Evolutionary conservation across 2,329 filamentous ascomycete genomes (phyloP).

Genomic region (Cadophora gregata): DNA sequence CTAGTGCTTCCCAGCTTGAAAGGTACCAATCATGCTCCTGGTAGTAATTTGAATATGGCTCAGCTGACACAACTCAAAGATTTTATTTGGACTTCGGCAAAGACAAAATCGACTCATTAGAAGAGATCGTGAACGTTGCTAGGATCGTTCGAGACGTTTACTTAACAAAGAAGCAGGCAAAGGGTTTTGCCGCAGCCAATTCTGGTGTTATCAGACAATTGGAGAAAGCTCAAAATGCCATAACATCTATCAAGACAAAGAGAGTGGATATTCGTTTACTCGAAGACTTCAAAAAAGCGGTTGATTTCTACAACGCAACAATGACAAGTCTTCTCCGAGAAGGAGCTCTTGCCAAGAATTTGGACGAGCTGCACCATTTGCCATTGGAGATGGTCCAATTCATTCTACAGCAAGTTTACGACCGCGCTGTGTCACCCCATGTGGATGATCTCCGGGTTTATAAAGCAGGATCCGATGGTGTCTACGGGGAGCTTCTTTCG

Average conservation of each 20-base stretch:
- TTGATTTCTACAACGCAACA: slow-evolving; percentile 78
- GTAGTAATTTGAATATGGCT: not conserved
- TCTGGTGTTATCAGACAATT: slow-evolving; percentile 78
- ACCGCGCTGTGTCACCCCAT: slow-evolving; percentile 87
- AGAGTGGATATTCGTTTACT: slow-evolving; percentile 61
- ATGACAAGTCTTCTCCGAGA: slow-evolving; percentile 69
- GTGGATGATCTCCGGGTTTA: slow-evolving; percentile 86
- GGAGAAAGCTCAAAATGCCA: slow-evolving; percentile 62
- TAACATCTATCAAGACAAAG: slow-evolving; percentile 39
- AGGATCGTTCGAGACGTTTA: slow-evolving; percentile 77
- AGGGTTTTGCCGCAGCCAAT: slow-evolving; percentile 72
- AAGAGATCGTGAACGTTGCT: slow-evolving; percentile 74
- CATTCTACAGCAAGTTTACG: slow-evolving; percentile 87
- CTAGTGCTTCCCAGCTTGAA: slow-evolving; percentile 73
- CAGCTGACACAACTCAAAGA: slow-evolving; percentile 45
- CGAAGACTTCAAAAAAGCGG: slow-evolving; percentile 72
- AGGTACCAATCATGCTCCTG: slow-evolving; percentile 52
- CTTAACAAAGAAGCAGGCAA: slow-evolving; percentile 71
- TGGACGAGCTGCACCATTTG: slow-evolving; percentile 72
- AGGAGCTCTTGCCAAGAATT: slow-evolving; percentile 73
- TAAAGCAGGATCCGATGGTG: slow-evolving; percentile 88
- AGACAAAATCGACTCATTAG: slow-evolving; percentile 78
- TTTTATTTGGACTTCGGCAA: slow-evolving; percentile 80
- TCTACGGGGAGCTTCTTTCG: slow-evolving; percentile 91
- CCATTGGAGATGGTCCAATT: slow-evolving; percentile 76